A percentile compares a stretch with the other conserved stretches of the same genome.
Evolutionary conservation across 108 stramenopile genomes (phyloP).

Genomic region (Nitzschia sp.): DNA sequence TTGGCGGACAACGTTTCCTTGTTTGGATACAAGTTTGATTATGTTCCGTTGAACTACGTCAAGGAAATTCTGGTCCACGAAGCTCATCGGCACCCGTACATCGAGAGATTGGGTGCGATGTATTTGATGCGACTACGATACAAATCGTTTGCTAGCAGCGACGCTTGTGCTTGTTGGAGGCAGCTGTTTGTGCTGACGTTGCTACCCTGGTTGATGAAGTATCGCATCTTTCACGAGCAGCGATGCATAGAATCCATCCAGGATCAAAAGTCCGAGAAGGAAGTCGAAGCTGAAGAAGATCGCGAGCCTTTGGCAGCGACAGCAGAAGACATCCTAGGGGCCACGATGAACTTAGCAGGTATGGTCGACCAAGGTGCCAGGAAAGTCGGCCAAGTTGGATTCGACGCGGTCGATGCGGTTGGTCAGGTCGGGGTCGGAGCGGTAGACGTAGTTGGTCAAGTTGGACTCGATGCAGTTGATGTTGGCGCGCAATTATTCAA

Average conservation of each 20-base stretch:
- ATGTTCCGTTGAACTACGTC: constrained; percentile 21
- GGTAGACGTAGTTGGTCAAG: constrained; percentile 6
- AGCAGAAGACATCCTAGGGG: background rate
- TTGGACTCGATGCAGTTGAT: constrained; percentile 1
- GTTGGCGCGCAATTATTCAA: too few species aligned
- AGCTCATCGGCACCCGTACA: constrained; percentile 67
- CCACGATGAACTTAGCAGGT: background rate
- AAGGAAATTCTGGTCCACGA: constrained; percentile 46
- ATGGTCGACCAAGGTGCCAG: background rate
- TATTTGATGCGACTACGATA: constrained; percentile 65
- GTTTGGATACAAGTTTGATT: constrained; percentile 30
- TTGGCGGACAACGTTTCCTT: constrained; percentile 46
- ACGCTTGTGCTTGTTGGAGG: constrained; percentile 45
- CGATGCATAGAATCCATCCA: constrained; percentile 14
- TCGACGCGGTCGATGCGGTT: constrained; percentile 10
- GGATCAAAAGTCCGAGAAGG: constrained; percentile 12
- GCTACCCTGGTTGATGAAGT: constrained; percentile 58
- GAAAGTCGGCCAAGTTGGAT: constrained; percentile 6
- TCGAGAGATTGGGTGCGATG: constrained; percentile 57
- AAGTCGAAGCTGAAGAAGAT: constrained; percentile 17
- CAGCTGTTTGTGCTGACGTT: constrained; percentile 49
- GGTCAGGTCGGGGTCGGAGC: constrained; percentile 11
- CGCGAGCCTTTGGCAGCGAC: background rate
- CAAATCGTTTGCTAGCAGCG: constrained; percentile 43
- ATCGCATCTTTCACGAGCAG: constrained; percentile 38